Percentiles rank a stretch among this genome's conserved stretches.
Evolutionary conservation across 1,284 basidiomycete species (phyloP).

Genomic region (Pseudozyma flocculosa): DNA sequence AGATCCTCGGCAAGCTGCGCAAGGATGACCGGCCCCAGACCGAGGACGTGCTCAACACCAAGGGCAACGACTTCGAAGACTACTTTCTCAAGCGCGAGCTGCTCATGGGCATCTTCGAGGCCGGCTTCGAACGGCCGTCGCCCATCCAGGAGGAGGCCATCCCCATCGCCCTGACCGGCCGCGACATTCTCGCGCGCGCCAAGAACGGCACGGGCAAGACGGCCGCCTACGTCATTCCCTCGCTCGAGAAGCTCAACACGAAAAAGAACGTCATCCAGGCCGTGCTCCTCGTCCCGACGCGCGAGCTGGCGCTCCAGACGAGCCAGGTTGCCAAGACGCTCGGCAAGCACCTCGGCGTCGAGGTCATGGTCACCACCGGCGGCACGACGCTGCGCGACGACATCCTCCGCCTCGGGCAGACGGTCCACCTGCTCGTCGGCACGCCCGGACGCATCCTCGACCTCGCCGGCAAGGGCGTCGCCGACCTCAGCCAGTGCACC

Average conservation of each 20-base stretch:
- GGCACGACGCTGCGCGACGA: slow-evolving; percentile 98
- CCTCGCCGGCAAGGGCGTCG: slow-evolving; percentile 87
- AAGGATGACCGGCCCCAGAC: slow-evolving; percentile 57
- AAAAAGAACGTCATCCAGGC: slow-evolving; percentile 82
- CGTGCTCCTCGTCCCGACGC: slow-evolving; percentile 56
- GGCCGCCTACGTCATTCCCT: slow-evolving; percentile 95
- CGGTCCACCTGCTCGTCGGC: slow-evolving; percentile 93
- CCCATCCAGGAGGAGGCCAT: slow-evolving; percentile 94
- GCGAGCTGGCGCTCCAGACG: slow-evolving; percentile 66
- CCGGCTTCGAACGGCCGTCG: slow-evolving; percentile 82
- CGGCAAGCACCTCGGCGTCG: slow-evolving; percentile 89
- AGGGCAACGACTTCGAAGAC: slow-evolving; percentile 58
- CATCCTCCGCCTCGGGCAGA: slow-evolving; percentile 79
- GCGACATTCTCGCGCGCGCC: slow-evolving; percentile 69
- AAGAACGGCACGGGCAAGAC: slow-evolving; percentile 70
- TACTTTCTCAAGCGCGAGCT: slow-evolving; percentile 57
- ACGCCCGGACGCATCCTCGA: slow-evolving; percentile 96
- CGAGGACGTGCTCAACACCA: slow-evolving; percentile 56
- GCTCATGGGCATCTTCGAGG: slow-evolving; percentile 58
- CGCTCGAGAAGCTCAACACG: slow-evolving; percentile 88
- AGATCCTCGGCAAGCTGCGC: slow-evolving; percentile 32
- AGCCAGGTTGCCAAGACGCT: slow-evolving; percentile 96
- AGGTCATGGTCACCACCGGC: slow-evolving; percentile 99
- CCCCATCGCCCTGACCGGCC: slow-evolving; percentile 67
- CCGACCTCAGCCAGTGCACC: slow-evolving; percentile 88